phyloP scores from a whole-genome alignment of 1,284 basidiomycete genomes.

The Pterulicium gracile region DNA sequence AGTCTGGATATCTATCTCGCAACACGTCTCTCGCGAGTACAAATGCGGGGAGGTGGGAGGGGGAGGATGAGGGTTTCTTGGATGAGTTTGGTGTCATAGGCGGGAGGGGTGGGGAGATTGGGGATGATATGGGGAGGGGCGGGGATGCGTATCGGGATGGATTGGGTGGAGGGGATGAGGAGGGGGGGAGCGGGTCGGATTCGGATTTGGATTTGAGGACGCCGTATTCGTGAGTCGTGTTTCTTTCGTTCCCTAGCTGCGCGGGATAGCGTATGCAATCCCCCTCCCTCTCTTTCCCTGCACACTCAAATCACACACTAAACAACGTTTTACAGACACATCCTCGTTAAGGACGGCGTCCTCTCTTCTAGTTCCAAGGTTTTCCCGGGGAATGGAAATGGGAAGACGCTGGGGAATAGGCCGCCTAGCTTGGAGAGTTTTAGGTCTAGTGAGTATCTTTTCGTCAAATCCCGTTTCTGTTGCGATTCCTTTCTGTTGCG shows the following conservation, averaged over 20 bases:
- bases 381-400: too few species aligned
- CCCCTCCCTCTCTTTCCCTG: slow-evolving; percentile 2
- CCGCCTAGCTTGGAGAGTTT: too few species aligned
- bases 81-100: slow-evolving; percentile 6
- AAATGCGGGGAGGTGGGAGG: not conserved
- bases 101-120: slow-evolving; percentile 7
- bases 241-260: too few species aligned
- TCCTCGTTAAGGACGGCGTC: slow-evolving; percentile 66
- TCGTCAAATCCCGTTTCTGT: too few species aligned
- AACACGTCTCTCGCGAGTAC: not conserved
- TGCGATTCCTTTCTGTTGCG: too few species aligned
- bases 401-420: too few species aligned
- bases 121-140: slow-evolving; percentile 10
- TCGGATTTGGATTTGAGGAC: slow-evolving; percentile 71
- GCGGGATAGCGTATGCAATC: too few species aligned
- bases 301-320: too few species aligned
- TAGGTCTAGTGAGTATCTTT: too few species aligned
- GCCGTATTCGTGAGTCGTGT: slow-evolving; percentile 54
- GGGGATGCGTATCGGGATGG: slow-evolving; percentile 15
- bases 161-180: slow-evolving; percentile 12
- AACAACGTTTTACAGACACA: slow-evolving; percentile 36
- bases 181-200: slow-evolving; percentile 38
- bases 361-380: slow-evolving; percentile 68
- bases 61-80: not conserved
- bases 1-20: too few species aligned